Conservation (phyloP, 345 rosid genomes). For the Erodium maritimum region DNA sequence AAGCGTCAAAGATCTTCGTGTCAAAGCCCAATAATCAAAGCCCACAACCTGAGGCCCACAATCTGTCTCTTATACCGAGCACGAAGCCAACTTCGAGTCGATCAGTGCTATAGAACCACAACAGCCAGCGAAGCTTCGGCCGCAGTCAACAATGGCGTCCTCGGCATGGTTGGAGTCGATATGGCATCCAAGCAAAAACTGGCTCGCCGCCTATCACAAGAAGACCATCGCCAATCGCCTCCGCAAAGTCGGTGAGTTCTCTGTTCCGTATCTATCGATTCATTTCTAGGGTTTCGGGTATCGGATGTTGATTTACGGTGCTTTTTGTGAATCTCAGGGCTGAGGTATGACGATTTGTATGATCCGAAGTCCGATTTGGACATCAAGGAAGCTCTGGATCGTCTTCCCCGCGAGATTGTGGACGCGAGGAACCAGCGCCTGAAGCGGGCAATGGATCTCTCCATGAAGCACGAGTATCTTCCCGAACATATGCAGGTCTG, state of each 20-base stretch:
- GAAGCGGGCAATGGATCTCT: conserved; percentile 23
- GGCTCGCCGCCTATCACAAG: conserved; percentile 66
- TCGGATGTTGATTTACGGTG: not conserved
- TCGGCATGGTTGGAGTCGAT: conserved; percentile 37
- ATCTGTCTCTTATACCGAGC: too few species aligned
- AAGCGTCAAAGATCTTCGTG: too few species aligned
- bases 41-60: too few species aligned
- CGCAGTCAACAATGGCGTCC: too few species aligned
- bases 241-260: conserved; percentile 38
- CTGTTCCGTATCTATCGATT: not conserved
- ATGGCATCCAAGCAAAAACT: conserved; percentile 59
- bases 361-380: conserved; percentile 17
- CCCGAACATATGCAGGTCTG: conserved; percentile 16
- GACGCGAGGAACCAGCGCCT: conserved; percentile 20
- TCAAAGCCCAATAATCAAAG: too few species aligned
- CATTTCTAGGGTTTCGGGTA: not conserved
- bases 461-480: conserved; percentile 22
- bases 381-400: conserved; percentile 14
- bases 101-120: too few species aligned
- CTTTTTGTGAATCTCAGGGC: conserved; percentile 9
- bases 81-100: too few species aligned
- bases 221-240: conserved; percentile 61
- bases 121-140: too few species aligned
- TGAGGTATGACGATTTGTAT: conserved; percentile 15
- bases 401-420: conserved; percentile 17